Evolutionary conservation across 2,329 filamentous ascomycete species (phyloP).

Genomic region (Sporothrix protearum): DNA sequence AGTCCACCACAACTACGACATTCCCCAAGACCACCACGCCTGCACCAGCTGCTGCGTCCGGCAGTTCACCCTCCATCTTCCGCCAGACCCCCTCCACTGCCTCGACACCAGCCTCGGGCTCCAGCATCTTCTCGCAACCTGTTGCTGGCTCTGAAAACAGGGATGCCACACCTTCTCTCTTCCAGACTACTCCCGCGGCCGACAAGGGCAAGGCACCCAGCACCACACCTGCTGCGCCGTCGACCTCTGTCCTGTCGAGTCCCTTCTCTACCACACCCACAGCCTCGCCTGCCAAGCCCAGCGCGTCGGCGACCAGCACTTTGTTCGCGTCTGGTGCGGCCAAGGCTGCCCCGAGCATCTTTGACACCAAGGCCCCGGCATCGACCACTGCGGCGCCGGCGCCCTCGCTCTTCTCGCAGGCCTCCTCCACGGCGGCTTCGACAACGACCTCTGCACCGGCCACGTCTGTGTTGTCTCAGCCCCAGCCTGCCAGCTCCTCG

Average conservation of each 20-base stretch:
- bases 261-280: background rate
- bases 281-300: background rate
- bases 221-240: background rate
- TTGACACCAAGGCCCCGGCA: background rate
- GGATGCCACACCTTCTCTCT: background rate
- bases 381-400: background rate
- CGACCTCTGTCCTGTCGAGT: background rate
- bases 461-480: background rate
- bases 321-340: background rate
- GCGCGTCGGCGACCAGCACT: background rate
- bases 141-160: background rate
- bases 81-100: background rate
- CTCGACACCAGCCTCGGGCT: background rate
- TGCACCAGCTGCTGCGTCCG: background rate
- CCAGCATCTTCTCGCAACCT: conserved; percentile 3
- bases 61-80: background rate
- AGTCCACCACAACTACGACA: no score
- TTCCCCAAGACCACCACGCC: background rate
- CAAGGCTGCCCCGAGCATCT: background rate
- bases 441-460: background rate
- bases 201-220: background rate
- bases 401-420: background rate
- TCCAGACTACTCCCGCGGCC: background rate
- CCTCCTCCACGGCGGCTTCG: background rate
- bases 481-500: background rate